Conservation (phyloP, 345 rosid species). For the Citrus maxima region DNA sequence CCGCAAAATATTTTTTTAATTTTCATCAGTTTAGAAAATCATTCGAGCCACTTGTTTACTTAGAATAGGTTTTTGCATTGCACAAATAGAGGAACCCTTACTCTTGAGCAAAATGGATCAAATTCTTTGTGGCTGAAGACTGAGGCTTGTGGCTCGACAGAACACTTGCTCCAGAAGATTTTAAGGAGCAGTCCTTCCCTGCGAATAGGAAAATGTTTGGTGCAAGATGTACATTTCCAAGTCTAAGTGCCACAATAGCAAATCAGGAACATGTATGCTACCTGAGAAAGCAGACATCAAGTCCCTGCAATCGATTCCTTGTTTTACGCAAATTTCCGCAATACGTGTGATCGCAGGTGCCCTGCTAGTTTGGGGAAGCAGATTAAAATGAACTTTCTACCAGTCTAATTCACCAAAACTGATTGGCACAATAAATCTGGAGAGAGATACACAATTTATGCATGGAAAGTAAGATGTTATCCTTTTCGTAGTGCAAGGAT, state of each 20-base stretch:
- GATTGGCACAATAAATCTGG: neutral
- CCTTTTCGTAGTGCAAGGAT: neutral
- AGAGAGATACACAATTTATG: neutral
- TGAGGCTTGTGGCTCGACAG: constrained; percentile 39
- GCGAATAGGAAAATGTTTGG: neutral
- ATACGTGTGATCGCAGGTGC: constrained; percentile 22
- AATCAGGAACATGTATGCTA: neutral
- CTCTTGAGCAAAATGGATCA: constrained; percentile 61
- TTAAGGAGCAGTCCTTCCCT: constrained; percentile 60
- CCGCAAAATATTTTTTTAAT: neutral
- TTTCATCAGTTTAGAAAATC: neutral
- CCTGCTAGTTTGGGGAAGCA: constrained; percentile 14
- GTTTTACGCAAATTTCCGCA: constrained; percentile 18
- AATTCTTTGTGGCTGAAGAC: constrained; percentile 44
- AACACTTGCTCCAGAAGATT: constrained; percentile 20
- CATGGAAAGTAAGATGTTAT: neutral
- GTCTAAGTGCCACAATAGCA: neutral
- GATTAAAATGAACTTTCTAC: neutral
- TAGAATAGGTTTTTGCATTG: neutral
- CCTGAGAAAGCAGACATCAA: constrained; percentile 42
- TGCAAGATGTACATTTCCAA: neutral
- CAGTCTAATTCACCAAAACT: neutral
- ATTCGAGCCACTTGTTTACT: neutral
- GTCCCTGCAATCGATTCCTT: constrained; percentile 40
- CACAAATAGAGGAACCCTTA: constrained; percentile 16